These are phyloP conservation scores for Tetrapisispora namnaoensis DNA, from an alignment of 805 yeast genomes.

Conservation along the genomic window DNA sequence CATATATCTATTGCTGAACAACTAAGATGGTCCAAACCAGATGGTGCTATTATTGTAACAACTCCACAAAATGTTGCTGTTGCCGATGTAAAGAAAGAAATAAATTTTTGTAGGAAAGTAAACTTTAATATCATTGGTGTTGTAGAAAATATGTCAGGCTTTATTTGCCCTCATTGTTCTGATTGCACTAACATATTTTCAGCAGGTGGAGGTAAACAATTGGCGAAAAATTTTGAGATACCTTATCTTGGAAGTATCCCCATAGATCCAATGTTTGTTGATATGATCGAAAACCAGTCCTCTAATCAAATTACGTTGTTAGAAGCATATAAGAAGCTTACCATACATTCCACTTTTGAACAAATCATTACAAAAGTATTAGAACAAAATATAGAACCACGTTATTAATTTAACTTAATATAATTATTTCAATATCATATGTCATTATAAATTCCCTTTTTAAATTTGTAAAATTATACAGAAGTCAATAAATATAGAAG, in stretches of 20 bases:
- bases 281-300: constrained; percentile 59
- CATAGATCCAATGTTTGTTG: constrained; percentile 85
- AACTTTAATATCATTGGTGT: constrained; percentile 72
- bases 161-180: constrained; percentile 85
- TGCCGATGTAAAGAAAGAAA: constrained; percentile 90
- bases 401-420: background rate
- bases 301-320: constrained; percentile 24
- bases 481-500: too few relatives aligned
- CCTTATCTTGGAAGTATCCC: constrained; percentile 83
- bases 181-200: constrained; percentile 90
- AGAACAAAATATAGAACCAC: background rate
- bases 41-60: constrained; percentile 91
- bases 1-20: constrained; percentile 96
- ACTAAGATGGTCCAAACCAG: constrained; percentile 57
- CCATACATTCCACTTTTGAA: constrained; percentile 34
- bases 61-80: constrained; percentile 93
- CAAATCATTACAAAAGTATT: constrained; percentile 34
- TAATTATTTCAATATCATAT: background rate
- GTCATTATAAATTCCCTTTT: background rate
- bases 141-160: constrained; percentile 95
- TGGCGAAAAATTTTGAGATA: constrained; percentile 54
- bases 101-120: constrained; percentile 84
- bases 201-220: constrained; percentile 76
- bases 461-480: too few relatives aligned
- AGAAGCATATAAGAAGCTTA: constrained; percentile 29